Evolutionary conservation across 139 green algal species (phyloP).

Genomic region (Eudorina sp.): DNA sequence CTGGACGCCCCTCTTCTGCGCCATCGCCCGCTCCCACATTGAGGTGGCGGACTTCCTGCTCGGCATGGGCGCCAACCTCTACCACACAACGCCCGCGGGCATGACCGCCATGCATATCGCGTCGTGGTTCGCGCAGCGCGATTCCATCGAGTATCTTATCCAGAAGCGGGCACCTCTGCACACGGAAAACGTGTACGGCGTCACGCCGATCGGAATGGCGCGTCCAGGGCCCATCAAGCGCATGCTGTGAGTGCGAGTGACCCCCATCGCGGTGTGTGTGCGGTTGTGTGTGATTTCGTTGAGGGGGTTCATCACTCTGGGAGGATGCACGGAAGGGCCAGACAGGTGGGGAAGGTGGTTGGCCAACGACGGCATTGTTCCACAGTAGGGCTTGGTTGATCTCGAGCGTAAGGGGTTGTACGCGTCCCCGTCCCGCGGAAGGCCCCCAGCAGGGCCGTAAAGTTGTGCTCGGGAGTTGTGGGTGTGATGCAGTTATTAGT

Average conservation of each 20-base stretch:
- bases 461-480: too few relatives aligned
- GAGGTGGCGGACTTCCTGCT: constrained; percentile 50
- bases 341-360: background rate
- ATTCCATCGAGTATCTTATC: constrained; percentile 33
- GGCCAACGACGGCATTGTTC: background rate
- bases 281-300: too few relatives aligned
- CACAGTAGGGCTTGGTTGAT: too few relatives aligned
- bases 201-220: constrained; percentile 27
- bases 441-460: too few relatives aligned
- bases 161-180: constrained; percentile 7
- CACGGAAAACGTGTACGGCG: constrained; percentile 35
- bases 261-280: background rate
- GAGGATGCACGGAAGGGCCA: background rate
- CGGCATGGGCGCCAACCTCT: constrained; percentile 28
- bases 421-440: background rate
- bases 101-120: constrained; percentile 43
- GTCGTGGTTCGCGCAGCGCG: constrained; percentile 30
- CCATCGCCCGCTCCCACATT: constrained; percentile 37
- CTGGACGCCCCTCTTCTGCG: constrained; percentile 54
- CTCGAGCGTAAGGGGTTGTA: background rate
- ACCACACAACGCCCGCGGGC: constrained; percentile 30
- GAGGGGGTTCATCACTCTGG: background rate
- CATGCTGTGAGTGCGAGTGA: background rate
- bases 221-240: constrained; percentile 48
- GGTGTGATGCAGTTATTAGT: too few relatives aligned